phyloP scores from a whole-genome alignment of 140 eudicot genomes.

The Bidens hawaiensis region DNA sequence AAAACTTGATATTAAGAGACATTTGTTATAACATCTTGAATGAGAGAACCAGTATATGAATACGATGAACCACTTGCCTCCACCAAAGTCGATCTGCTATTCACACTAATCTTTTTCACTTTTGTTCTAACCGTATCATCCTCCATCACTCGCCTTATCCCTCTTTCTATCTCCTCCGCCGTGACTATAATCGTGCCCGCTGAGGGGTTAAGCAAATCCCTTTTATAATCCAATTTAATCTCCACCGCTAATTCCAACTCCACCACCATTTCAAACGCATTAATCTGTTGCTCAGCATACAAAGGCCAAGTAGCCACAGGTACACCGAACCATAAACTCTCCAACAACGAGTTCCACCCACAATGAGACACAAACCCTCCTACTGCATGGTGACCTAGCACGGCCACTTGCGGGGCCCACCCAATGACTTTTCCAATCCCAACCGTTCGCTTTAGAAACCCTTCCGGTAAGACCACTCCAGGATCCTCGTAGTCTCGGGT shows the following conservation, averaged over 20 bases:
- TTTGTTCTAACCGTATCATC: conserved; percentile 12
- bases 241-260: conserved; percentile 34
- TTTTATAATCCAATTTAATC: conserved; percentile 28
- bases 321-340: conserved; percentile 39
- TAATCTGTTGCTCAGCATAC: conserved; percentile 33
- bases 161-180: conserved; percentile 21
- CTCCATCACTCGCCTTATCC: conserved; percentile 25
- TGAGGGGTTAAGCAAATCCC: not conserved
- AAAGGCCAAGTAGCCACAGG: conserved; percentile 33
- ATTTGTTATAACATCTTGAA: conserved; percentile 11
- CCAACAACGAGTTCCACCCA: conserved; percentile 38
- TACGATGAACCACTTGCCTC: conserved; percentile 32
- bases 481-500: conserved; percentile 24
- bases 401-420: conserved; percentile 38
- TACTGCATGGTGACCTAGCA: conserved; percentile 20
- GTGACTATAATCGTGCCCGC: not conserved
- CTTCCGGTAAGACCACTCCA: conserved; percentile 23
- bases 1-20: too few relatives aligned
- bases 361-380: conserved; percentile 40
- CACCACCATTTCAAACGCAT: conserved; percentile 39
- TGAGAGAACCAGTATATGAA: not conserved
- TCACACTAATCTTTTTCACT: conserved; percentile 24
- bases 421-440: conserved; percentile 34
- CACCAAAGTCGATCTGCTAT: conserved; percentile 7
- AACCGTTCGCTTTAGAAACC: conserved; percentile 28